These are phyloP conservation scores for Malassezia psittaci DNA, from an alignment of 1,284 basidiomycete species.

Conservation along the genomic window DNA sequence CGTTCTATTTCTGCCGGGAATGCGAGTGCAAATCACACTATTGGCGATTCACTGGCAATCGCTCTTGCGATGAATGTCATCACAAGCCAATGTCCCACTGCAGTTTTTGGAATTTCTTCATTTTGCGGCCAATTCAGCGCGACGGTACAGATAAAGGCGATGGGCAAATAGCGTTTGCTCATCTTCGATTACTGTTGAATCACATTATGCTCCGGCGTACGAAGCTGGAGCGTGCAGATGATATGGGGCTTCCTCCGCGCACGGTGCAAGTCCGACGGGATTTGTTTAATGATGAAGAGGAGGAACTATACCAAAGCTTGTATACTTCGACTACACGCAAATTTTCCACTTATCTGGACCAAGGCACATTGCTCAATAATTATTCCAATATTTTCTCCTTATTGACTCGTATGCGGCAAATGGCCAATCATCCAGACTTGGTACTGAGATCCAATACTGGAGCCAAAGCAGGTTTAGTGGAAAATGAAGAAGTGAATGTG, in stretches of 20 bases:
- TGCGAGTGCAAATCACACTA: slow-evolving; percentile 81
- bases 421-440: slow-evolving; percentile 63
- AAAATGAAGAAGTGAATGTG: slow-evolving; percentile 46
- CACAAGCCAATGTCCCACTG: slow-evolving; percentile 92
- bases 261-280: slow-evolving; percentile 80
- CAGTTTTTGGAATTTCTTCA: slow-evolving; percentile 49
- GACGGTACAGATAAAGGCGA: slow-evolving; percentile 36
- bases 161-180: slow-evolving; percentile 37
- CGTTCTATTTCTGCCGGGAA: slow-evolving; percentile 56
- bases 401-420: slow-evolving; percentile 47
- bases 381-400: slow-evolving; percentile 51
- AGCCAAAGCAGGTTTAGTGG: slow-evolving; percentile 29
- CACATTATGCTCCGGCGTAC: slow-evolving; percentile 78
- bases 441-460: slow-evolving; percentile 73
- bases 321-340: slow-evolving; percentile 86
- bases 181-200: slow-evolving; percentile 61
- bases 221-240: slow-evolving; percentile 85
- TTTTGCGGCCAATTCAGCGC: slow-evolving; percentile 45
- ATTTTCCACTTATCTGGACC: slow-evolving; percentile 79
- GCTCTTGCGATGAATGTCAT: slow-evolving; percentile 76
- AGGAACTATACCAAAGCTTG: slow-evolving; percentile 82
- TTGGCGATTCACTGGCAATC: slow-evolving; percentile 76
- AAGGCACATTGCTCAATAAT: slow-evolving; percentile 63
- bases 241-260: slow-evolving; percentile 89
- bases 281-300: slow-evolving; percentile 91